Evolutionary conservation across 2,329 filamentous ascomycete genomes (phyloP).

Genomic region (Penicillium sp.): DNA sequence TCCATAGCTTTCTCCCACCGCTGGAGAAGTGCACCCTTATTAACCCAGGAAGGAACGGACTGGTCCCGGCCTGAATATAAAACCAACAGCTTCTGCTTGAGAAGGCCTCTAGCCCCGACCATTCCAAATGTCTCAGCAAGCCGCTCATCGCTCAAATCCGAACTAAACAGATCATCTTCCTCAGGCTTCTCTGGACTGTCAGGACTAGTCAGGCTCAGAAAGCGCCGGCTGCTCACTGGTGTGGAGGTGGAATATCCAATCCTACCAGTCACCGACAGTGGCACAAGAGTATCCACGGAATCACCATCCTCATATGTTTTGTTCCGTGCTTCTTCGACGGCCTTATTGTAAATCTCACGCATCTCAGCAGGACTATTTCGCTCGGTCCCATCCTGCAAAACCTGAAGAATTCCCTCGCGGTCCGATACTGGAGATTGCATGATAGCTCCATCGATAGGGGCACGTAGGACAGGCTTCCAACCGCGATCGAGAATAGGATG

Average conservation of each 20-base stretch:
- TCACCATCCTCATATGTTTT: constrained; percentile 19
- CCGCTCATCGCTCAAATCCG: constrained; percentile 62
- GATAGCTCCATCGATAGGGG: constrained; percentile 67
- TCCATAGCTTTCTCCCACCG: constrained; percentile 43
- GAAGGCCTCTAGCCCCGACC: constrained; percentile 34
- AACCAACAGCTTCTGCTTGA: constrained; percentile 42
- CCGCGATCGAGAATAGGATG: constrained; percentile 27
- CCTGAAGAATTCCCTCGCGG: constrained; percentile 59
- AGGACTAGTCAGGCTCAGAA: constrained; percentile 55
- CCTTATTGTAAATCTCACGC: constrained; percentile 25
- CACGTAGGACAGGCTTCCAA: constrained; percentile 39
- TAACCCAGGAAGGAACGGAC: constrained; percentile 44
- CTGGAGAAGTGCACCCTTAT: constrained; percentile 43
- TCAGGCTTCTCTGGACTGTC: constrained; percentile 57
- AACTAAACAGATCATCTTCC: constrained; percentile 83
- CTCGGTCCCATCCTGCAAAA: constrained; percentile 21
- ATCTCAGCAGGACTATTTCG: constrained; percentile 22
- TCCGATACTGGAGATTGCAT: constrained; percentile 78
- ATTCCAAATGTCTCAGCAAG: constrained; percentile 64
- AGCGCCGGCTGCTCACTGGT: constrained; percentile 56
- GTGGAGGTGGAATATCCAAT: constrained; percentile 32
- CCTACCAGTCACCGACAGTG: constrained; percentile 28
- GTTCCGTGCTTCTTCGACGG: constrained; percentile 18
- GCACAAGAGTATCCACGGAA: constrained; percentile 31
- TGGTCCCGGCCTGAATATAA: constrained; percentile 48